phyloP scores from a whole-genome alignment of 352 stramenopile genomes.

The Pythium rhizo-oryzae region DNA sequence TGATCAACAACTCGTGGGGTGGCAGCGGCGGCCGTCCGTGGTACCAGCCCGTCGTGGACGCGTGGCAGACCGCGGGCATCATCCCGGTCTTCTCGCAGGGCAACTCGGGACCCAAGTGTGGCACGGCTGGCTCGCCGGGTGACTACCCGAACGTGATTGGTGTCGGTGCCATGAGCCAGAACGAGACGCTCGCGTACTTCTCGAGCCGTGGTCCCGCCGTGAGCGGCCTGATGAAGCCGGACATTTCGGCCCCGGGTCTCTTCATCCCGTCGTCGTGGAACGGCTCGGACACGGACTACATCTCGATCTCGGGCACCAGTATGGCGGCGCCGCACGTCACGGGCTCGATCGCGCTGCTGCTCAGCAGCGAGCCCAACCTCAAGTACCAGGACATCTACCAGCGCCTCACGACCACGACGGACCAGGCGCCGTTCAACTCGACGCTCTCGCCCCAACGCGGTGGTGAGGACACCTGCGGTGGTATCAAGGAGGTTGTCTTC shows the following conservation, averaged over 20 bases:
- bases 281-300: conserved; percentile 16
- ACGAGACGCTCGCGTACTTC: conserved; percentile 31
- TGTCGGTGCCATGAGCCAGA: conserved; percentile 31
- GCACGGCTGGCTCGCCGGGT: conserved; percentile 28
- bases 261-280: conserved; percentile 25
- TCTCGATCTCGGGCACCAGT: conserved; percentile 31
- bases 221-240: conserved; percentile 30
- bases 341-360: conserved; percentile 32
- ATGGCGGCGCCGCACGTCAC: conserved; percentile 40
- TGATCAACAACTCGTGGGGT: conserved; percentile 47
- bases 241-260: conserved; percentile 35
- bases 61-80: conserved; percentile 34
- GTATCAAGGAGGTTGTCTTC: conserved; percentile 28
- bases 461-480: conserved; percentile 29
- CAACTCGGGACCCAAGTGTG: conserved; percentile 34
- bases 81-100: conserved; percentile 39
- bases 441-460: background rate
- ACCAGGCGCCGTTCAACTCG: conserved; percentile 15
- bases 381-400: conserved; percentile 27
- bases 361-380: conserved; percentile 25
- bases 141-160: conserved; percentile 36
- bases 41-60: conserved; percentile 25
- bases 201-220: conserved; percentile 30
- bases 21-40: conserved; percentile 6
- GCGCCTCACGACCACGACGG: conserved; percentile 23